Base-by-base conservation (phyloP, 257 asterid genomes). In the Cynanchum wilfordii region DNA sequence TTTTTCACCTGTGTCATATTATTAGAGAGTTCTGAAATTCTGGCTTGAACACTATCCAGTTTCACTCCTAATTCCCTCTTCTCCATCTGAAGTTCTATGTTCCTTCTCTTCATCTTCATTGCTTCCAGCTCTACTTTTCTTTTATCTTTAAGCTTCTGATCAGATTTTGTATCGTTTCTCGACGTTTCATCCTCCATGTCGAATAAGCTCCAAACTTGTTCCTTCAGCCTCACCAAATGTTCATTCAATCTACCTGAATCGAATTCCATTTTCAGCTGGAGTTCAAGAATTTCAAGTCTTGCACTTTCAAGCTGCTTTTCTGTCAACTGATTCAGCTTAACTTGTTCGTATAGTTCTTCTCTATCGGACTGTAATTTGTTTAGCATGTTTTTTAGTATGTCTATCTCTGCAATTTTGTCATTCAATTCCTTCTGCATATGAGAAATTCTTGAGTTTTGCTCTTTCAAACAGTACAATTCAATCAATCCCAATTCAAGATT, bases 61-160 rank as follows among this genome's bases (percentile, higher is more conserved):
- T 72, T 77, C 22, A 77, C 56, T 7, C 30, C 56, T 30, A 77
- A n/a, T 44, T 77, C 71, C 62, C 77, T 72, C 36, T 57, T 77
- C 47, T 69, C 77, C 11, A 77, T 36, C 70, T 72, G 70, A 72
- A 72, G 71, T 77, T 77, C 77, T 22, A 52, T 72, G 52, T 72
- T 73, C 66, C n/a, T 77, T 72, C 77, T 77, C 70, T 67, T 77
- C 57, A 77, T 57, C 77, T 77, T 65, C 69, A 57, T 4, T 24
- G 62, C 74, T 47, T 72, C 75, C 74, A 72, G 19, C 70, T 72
- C 81, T 44, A 57, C 19, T 47, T 27, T 55, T 58, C 59, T 67
- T 2, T 57, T 45, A 30, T 17, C 70, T 57, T 16, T 66, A 27
- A 72, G 68, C 49, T 72, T 72, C 77, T 72, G 49, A 13, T 72